A percentile compares a stretch with the other conserved stretches of the same genome.
phyloP scores from a whole-genome alignment of 2,329 filamentous ascomycete species.

The Dryadomyces quercus-mongolicae region DNA sequence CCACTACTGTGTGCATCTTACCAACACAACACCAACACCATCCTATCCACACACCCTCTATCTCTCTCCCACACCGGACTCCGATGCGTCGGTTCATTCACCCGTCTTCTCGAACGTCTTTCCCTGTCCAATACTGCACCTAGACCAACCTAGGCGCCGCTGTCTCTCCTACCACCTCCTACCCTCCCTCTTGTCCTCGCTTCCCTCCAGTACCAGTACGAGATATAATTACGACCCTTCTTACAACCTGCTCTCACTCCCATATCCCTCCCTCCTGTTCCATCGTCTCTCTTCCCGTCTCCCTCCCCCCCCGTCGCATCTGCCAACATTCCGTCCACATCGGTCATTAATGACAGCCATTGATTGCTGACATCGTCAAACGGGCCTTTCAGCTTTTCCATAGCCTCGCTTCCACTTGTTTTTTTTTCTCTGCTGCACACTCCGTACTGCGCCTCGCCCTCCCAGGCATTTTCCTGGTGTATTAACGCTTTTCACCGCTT shows the following conservation, averaged over 20 bases:
- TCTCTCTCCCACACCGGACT: constrained; percentile 7
- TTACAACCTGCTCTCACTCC: not conserved
- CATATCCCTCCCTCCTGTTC: not conserved
- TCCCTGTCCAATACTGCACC: not conserved
- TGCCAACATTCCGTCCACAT: not conserved
- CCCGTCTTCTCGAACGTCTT: constrained; percentile 13
- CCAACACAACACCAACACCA: constrained; percentile 1
- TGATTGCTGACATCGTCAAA: not conserved
- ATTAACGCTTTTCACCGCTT: not conserved
- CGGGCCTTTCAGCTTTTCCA: not conserved
- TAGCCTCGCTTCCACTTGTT: constrained; percentile 2
- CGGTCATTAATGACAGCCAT: not conserved
- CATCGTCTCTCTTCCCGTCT: not conserved
- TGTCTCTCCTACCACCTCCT: not conserved
- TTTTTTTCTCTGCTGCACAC: not conserved
- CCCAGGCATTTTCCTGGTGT: not conserved
- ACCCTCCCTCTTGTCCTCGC: not conserved
- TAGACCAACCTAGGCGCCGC: not conserved
- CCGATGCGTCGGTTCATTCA: constrained; percentile 20
- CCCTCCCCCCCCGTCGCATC: not conserved
- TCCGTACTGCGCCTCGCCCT: not conserved
- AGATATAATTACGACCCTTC: not conserved
- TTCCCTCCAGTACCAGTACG: not conserved
- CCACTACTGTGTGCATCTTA: constrained; percentile 4
- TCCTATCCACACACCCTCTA: constrained; percentile 10